Percentiles rank a stretch among this genome's conserved stretches.
Conservation (phyloP, 169 alveolate genomes). For the Haemoproteus tartakovskyi region DNA sequence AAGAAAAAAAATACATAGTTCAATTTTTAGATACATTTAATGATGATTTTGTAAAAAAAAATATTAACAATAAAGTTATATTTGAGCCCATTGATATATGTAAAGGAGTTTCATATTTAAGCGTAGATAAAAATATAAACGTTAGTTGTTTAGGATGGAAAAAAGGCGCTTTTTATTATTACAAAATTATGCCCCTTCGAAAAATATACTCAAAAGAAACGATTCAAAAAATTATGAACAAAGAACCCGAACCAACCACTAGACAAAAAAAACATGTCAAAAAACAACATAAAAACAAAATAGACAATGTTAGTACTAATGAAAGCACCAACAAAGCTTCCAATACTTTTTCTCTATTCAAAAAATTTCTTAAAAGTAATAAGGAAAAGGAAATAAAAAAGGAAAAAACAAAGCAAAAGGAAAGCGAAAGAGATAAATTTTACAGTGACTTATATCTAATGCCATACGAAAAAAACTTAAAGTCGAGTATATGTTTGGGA, state of each 20-base stretch:
- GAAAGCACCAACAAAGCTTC: background rate
- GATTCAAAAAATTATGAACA: slow-evolving; percentile 31
- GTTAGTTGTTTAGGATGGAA: slow-evolving; percentile 49
- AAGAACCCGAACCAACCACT: slow-evolving; percentile 4
- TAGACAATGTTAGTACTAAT: background rate
- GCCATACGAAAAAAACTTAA: slow-evolving; percentile 63
- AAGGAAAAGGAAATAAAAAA: slow-evolving; percentile 33
- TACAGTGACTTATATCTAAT: slow-evolving; percentile 60
- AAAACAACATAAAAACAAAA: background rate
- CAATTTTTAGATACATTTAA: slow-evolving; percentile 60
- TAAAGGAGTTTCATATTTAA: slow-evolving; percentile 59
- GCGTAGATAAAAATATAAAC: slow-evolving; percentile 36
- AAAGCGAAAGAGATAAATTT: too few species aligned
- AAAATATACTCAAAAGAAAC: slow-evolving; percentile 47
- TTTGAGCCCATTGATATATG: slow-evolving; percentile 66
- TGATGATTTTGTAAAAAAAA: slow-evolving; percentile 63
- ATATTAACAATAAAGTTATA: slow-evolving; percentile 51
- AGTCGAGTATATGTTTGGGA: slow-evolving; percentile 65
- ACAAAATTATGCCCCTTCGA: slow-evolving; percentile 59
- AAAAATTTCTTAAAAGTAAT: slow-evolving; percentile 30
- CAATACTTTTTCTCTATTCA: too few species aligned
- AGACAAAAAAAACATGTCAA: slow-evolving; percentile 3
- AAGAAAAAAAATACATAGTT: slow-evolving; percentile 41
- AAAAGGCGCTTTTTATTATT: slow-evolving; percentile 55
- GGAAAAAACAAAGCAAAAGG: slow-evolving; percentile 31